A percentile compares a stretch with the other conserved stretches of the same genome.
These are phyloP conservation scores for Emmonsia crescens DNA, from an alignment of 2,329 filamentous ascomycete species.

Conservation along the genomic window DNA sequence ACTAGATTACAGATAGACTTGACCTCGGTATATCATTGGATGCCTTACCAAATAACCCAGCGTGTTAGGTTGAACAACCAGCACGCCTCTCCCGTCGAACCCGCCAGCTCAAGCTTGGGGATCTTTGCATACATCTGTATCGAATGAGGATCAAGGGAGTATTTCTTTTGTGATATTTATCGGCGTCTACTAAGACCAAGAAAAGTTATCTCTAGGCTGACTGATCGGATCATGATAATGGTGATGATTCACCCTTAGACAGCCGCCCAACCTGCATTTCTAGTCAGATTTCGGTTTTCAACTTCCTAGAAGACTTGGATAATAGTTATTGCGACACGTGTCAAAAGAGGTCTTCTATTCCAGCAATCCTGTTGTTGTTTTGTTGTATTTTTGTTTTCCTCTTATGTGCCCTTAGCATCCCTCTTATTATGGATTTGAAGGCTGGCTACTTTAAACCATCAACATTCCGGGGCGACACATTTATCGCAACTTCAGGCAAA, in stretches of 20 bases:
- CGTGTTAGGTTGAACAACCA: background rate
- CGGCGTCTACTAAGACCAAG: background rate
- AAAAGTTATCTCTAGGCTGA: background rate
- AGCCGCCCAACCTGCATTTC: background rate
- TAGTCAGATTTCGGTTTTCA: background rate
- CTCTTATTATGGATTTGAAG: background rate
- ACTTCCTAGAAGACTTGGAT: background rate
- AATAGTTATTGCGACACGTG: conserved; percentile 2
- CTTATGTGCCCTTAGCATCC: background rate
- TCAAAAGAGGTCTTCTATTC: background rate
- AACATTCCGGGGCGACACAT: background rate
- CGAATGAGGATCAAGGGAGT: background rate
- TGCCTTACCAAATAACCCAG: background rate
- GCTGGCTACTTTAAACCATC: background rate
- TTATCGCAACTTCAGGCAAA: background rate
- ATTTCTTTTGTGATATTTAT: background rate
- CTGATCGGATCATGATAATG: background rate
- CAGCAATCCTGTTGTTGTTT: background rate
- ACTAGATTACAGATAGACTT: background rate
- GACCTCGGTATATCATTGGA: background rate
- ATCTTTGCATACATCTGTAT: background rate
- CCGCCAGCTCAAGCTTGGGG: background rate
- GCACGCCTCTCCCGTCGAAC: background rate
- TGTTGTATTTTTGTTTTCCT: background rate
- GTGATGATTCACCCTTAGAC: background rate